A percentile compares a stretch with the other conserved stretches of the same genome.
Evolutionary conservation across 192 early-diverging fungal species (phyloP).

Genomic region (Coemansia sp.): DNA sequence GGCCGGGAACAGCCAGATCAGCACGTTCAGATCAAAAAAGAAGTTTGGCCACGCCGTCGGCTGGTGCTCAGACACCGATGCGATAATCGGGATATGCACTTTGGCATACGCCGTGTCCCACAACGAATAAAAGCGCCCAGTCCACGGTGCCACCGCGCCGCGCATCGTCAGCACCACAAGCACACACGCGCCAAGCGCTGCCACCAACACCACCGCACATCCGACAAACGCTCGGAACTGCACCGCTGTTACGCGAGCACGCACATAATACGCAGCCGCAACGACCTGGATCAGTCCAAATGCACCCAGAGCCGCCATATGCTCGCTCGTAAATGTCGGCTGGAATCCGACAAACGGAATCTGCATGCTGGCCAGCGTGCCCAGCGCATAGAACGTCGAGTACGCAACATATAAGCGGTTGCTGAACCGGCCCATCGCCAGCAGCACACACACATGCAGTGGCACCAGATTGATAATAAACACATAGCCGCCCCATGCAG

Average conservation of each 20-base stretch:
- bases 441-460: constrained; percentile 89
- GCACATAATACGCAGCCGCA: constrained; percentile 85
- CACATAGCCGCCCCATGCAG: constrained; percentile 99
- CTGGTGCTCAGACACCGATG: constrained; percentile 99
- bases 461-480: constrained; percentile 99
- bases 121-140: constrained; percentile 98
- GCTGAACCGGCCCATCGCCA: constrained; percentile 96
- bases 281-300: constrained; percentile 96
- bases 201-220: constrained; percentile 58
- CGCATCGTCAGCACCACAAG: constrained; percentile 74
- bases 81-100: constrained; percentile 99
- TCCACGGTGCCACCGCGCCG: constrained; percentile 96
- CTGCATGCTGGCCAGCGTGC: constrained; percentile 96
- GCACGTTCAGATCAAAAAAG: constrained; percentile 97
- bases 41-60: constrained; percentile 99
- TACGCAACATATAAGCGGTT: constrained; percentile 94
- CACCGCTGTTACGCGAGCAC: constrained; percentile 72
- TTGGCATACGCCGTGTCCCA: constrained; percentile 99
- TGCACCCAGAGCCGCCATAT: constrained; percentile 98
- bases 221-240: constrained; percentile 85
- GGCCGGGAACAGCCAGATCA: constrained; percentile 96
- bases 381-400: constrained; percentile 96
- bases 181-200: constrained; percentile 54
- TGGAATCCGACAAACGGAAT: constrained; percentile 99
- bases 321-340: constrained; percentile 94